Evolutionary conservation across 2,329 filamentous ascomycete species (phyloP).

Genomic region (Cytospora mali): DNA sequence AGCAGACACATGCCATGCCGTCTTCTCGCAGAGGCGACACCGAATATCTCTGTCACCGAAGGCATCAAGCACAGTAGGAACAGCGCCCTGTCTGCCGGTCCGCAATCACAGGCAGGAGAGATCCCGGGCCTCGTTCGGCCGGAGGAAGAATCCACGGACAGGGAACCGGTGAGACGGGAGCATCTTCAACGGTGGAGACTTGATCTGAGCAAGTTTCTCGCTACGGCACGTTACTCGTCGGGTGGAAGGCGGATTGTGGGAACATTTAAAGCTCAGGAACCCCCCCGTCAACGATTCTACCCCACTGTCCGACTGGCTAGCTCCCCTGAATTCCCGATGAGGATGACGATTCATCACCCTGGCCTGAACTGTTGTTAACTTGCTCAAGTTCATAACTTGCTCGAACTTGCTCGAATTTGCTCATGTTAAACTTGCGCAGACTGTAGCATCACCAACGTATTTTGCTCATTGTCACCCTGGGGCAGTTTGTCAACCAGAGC

Average conservation of each 20-base stretch:
- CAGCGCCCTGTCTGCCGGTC: no score
- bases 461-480: no score
- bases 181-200: not conserved
- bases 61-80: no score
- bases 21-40: not conserved
- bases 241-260: no score
- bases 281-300: slow-evolving; percentile 6
- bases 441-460: not conserved
- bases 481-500: no score
- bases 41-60: not conserved
- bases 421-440: not conserved
- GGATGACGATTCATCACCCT: slow-evolving; percentile 4
- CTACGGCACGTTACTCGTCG: not conserved
- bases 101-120: no score
- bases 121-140: no score
- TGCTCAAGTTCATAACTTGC: slow-evolving; percentile 13
- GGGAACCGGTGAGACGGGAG: not conserved
- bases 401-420: no score
- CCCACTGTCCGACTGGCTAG: slow-evolving; percentile 1
- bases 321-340: not conserved
- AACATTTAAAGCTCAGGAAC: not conserved
- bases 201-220: slow-evolving; percentile 20
- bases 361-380: not conserved
- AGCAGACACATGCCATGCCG: no score
- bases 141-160: not conserved